Base-by-base conservation (phyloP, 192 early-diverging fungal genomes). In the Backusella macrospora region DNA sequence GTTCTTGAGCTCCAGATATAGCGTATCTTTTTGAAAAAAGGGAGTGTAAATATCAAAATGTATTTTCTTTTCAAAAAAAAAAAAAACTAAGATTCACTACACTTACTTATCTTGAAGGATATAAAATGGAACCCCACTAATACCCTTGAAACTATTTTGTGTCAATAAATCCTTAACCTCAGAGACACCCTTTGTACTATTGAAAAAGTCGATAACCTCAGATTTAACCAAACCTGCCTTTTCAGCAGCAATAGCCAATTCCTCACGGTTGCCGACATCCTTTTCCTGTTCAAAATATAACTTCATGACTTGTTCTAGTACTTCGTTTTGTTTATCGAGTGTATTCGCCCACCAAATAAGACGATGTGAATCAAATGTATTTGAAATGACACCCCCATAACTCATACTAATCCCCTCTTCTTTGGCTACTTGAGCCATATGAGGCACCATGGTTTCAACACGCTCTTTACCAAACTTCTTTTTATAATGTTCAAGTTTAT, bases 261-360 rank as follows among this genome's bases (percentile, higher is more conserved):
- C 85, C 0, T 88, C 76, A n/a, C 72, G 46, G 45, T 92, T 89
- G 49, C 85, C 86, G 64, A 93, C 83, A 76, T 92, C 89, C 76
- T 89, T 78, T 62, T 87, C 85, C 34, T 87, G 65, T 80, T 96
- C 94, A 84, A 92, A 92, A 73, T 94, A 96, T 8, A 86, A 75
- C 29, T 80, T 74, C 38, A 92, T 86, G 43, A 96, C 68, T 65
- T 86, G 82, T 13, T 89, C 86, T 21, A 92, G 84, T 1, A 90
- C 81, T 62, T 82, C 79, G 16, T 86, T 75, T 76, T 93, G 86
- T 21, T 83, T 82, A 26, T 85, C 86, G 13, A 85, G 43, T 8
- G 74, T 48, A 43, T 75, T 70, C 0, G 92, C 89, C 75, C 79
- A 92, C 42, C 82, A 76, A 40, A 94, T 81, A 16, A 94, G 78